Conservation (phyloP, 2,329 filamentous ascomycete genomes). For the Cordyceps javanica region DNA sequence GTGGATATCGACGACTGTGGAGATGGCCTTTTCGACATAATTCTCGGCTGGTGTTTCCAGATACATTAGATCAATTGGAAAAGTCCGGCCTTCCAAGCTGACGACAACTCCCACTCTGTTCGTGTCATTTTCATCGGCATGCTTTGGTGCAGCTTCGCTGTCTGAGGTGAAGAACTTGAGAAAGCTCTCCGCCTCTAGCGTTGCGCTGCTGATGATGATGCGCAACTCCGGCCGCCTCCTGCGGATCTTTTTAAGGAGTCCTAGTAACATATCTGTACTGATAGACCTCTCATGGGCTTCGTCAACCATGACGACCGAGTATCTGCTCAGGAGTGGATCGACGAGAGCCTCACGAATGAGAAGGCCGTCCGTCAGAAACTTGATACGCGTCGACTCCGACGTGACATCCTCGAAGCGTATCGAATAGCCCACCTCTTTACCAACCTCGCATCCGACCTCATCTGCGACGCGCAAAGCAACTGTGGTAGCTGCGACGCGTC, state of each 20-base stretch:
- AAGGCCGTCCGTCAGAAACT: conserved; percentile 91
- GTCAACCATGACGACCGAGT: conserved; percentile 96
- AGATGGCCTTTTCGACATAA: conserved; percentile 77
- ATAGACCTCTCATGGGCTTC: conserved; percentile 93
- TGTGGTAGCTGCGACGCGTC: conserved; percentile 84
- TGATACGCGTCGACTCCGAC: conserved; percentile 77
- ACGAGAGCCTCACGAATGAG: conserved; percentile 87
- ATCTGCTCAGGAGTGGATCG: conserved; percentile 82
- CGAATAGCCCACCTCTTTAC: conserved; percentile 88
- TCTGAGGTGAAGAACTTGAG: conserved; percentile 63
- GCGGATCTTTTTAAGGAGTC: conserved; percentile 88
- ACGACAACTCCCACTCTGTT: conserved; percentile 50
- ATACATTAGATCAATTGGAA: conserved; percentile 83
- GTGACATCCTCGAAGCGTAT: conserved; percentile 91
- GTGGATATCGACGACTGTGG: conserved; percentile 85
- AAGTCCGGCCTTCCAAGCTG: conserved; percentile 79
- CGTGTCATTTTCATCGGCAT: conserved; percentile 24
- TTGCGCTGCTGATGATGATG: conserved; percentile 89
- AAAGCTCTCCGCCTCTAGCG: conserved; percentile 83
- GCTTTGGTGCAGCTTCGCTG: conserved; percentile 27
- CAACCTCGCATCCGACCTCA: conserved; percentile 78
- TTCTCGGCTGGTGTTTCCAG: conserved; percentile 72
- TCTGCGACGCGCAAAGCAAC: conserved; percentile 85
- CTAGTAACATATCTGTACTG: conserved; percentile 85
- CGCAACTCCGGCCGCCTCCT: conserved; percentile 74